Percentiles rank a stretch among this genome's conserved stretches.
Conservation (phyloP, 306 rosid genomes). For the Senna tora region DNA sequence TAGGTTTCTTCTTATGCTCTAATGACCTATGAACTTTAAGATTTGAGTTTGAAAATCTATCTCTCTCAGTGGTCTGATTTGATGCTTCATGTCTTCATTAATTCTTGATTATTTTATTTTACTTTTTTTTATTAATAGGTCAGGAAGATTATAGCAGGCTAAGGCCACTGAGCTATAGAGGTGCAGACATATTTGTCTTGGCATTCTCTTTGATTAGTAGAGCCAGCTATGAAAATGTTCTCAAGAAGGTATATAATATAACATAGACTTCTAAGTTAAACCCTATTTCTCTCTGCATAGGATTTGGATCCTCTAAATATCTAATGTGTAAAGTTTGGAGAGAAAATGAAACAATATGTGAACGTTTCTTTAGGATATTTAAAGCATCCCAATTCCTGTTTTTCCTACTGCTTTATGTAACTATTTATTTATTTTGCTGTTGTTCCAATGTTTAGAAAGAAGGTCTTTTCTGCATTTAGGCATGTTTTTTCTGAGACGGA, state of each 20-base stretch:
- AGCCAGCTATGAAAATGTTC: constrained; percentile 97
- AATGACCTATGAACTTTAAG: neutral
- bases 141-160: constrained; percentile 98
- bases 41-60: constrained; percentile 8
- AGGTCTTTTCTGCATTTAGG: constrained; percentile 13
- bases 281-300: constrained; percentile 1
- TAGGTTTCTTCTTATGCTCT: neutral
- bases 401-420: constrained; percentile 8
- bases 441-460: constrained; percentile 29
- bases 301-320: neutral
- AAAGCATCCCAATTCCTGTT: neutral
- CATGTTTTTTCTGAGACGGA: too few relatives aligned
- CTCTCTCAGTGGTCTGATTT: constrained; percentile 18
- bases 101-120: constrained; percentile 35
- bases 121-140: constrained; percentile 57
- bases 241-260: constrained; percentile 90
- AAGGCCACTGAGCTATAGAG: constrained; percentile 97
- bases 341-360: neutral
- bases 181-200: constrained; percentile 90
- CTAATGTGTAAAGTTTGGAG: neutral
- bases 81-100: constrained; percentile 1
- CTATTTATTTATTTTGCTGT: neutral
- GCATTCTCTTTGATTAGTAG: constrained; percentile 91
- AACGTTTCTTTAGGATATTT: neutral
- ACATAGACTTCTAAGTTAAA: constrained; percentile 19